Evolutionary conservation across 1,139 yeast species (phyloP).

Genomic region (Lodderomyces jiufengensis): DNA sequence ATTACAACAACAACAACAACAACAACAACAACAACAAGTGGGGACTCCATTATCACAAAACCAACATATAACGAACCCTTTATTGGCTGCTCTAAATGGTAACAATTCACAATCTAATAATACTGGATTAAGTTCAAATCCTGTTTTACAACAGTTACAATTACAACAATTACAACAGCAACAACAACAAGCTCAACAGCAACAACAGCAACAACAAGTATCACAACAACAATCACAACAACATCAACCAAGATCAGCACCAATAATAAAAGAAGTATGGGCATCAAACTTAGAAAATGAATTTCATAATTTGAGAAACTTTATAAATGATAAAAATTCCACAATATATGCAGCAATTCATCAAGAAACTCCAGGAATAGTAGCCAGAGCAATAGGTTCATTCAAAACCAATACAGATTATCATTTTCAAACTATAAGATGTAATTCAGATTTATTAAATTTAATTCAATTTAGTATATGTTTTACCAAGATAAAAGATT

Average conservation of each 20-base stretch:
- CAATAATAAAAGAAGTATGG: constrained; percentile 75
- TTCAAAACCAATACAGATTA: constrained; percentile 88
- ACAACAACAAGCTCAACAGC: too few relatives aligned
- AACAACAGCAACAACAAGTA: constrained; percentile 19
- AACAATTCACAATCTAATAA: constrained; percentile 10
- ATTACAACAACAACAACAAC: constrained; percentile 27
- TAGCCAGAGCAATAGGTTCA: constrained; percentile 95
- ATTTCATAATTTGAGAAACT: constrained; percentile 67
- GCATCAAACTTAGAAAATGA: constrained; percentile 77
- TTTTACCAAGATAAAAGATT: constrained; percentile 65
- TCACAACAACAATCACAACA: constrained; percentile 17
- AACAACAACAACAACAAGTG: constrained; percentile 22
- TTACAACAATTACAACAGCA: constrained; percentile 25
- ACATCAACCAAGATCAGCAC: constrained; percentile 22
- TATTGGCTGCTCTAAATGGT: constrained; percentile 35
- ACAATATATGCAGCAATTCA: constrained; percentile 63
- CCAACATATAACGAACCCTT: constrained; percentile 25
- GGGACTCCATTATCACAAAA: constrained; percentile 22
- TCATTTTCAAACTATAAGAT: constrained; percentile 91
- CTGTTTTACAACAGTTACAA: constrained; percentile 33
- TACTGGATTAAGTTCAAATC: constrained; percentile 17
- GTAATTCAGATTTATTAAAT: constrained; percentile 83
- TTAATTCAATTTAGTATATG: constrained; percentile 88
- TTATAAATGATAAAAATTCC: constrained; percentile 62
- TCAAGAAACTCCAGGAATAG: constrained; percentile 94